These are phyloP conservation scores for Herpetomonas muscarum DNA, from an alignment of 208 protist species.

Conservation along the genomic window DNA sequence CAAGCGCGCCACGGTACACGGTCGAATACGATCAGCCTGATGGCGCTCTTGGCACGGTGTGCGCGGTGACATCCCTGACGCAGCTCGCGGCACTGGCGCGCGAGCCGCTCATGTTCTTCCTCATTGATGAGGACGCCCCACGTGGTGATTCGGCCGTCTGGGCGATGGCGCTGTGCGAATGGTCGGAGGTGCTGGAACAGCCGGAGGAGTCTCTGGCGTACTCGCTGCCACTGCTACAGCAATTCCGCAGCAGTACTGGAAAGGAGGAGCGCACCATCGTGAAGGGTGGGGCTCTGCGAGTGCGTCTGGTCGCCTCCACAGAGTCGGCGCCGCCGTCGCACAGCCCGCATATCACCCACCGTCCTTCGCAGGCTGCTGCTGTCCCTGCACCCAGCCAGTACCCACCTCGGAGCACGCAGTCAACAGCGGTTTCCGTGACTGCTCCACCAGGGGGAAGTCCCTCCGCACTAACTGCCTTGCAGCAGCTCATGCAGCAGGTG, in stretches of 20 bases:
- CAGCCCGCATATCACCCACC: too few species aligned
- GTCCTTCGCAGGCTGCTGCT: too few species aligned
- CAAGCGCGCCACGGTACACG: constrained; percentile 56
- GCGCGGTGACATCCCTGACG: constrained; percentile 34
- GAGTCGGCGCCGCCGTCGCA: too few species aligned
- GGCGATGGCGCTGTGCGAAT: constrained; percentile 74
- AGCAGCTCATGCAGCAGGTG: background rate
- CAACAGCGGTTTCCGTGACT: too few species aligned
- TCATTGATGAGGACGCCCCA: constrained; percentile 59
- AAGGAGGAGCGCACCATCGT: constrained; percentile 25
- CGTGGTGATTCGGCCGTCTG: constrained; percentile 34
- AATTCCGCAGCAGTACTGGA: background rate
- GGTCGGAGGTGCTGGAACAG: constrained; percentile 40
- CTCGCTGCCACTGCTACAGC: constrained; percentile 51
- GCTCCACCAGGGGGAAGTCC: too few species aligned
- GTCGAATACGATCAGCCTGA: constrained; percentile 43
- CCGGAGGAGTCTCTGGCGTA: constrained; percentile 34
- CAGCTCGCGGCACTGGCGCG: constrained; percentile 46
- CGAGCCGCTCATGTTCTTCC: constrained; percentile 79
- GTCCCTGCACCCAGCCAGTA: background rate
- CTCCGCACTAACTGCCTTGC: background rate
- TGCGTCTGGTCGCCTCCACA: constrained; percentile 46
- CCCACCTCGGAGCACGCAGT: background rate
- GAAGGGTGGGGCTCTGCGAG: constrained; percentile 42
- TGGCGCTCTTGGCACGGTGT: constrained; percentile 20